phyloP scores from a whole-genome alignment of 768 basidiomycete genomes.

The Boletus rex-veris region DNA sequence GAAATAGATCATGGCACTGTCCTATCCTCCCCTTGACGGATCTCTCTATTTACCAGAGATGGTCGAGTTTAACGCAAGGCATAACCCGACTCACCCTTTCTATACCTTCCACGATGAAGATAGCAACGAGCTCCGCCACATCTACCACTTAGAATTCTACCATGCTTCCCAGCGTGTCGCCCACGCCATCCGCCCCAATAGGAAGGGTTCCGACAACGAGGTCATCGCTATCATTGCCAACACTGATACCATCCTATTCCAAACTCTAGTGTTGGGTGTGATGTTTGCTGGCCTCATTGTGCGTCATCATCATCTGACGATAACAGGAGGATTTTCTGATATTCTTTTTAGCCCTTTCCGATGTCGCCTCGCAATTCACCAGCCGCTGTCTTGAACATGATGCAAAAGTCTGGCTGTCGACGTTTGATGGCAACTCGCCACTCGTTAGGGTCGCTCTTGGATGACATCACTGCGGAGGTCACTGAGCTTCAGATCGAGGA shows the following conservation, averaged over 20 bases:
- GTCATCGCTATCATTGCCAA: conserved; percentile 38
- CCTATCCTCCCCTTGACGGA: conserved; percentile 31
- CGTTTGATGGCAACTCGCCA: conserved; percentile 36
- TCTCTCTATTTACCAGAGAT: conserved; percentile 26
- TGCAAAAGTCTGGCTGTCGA: conserved; percentile 38
- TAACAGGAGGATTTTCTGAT: background rate
- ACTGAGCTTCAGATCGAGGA: conserved; percentile 13
- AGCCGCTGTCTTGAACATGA: conserved; percentile 32
- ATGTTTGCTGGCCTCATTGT: conserved; percentile 6
- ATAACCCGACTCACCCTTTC: conserved; percentile 32
- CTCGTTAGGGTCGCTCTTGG: conserved; percentile 29
- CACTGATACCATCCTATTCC: conserved; percentile 41
- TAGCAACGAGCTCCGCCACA: conserved; percentile 16
- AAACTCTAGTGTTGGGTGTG: conserved; percentile 37
- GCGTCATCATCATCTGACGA: background rate
- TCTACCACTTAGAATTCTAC: conserved; percentile 43
- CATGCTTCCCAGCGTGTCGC: conserved; percentile 44
- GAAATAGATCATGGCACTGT: too few relatives aligned
- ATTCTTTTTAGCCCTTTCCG: conserved; percentile 28
- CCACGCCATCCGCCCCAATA: conserved; percentile 35
- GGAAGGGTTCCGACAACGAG: conserved; percentile 29
- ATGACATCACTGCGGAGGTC: conserved; percentile 20
- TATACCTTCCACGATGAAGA: conserved; percentile 31
- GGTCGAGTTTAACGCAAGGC: conserved; percentile 25
- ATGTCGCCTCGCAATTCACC: conserved; percentile 38